Conservation (phyloP, 805 yeast species). For the Nakazawaea populi region DNA sequence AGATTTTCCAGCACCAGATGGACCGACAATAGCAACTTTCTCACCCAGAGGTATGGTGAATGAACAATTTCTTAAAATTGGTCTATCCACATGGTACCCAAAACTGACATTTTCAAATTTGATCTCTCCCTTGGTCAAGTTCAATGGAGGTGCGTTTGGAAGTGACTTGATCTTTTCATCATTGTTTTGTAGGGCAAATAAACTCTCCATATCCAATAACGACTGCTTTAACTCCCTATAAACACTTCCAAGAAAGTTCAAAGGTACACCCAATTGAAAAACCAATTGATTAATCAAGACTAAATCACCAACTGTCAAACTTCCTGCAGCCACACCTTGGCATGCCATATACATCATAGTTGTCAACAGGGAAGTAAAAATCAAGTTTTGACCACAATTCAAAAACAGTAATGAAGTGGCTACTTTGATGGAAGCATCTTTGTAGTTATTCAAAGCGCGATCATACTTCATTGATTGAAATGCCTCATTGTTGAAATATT, state of each 20-base stretch:
- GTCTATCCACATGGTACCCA: constrained; percentile 86
- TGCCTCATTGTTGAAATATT: constrained; percentile 86
- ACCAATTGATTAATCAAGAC: constrained; percentile 93
- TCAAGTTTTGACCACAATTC: constrained; percentile 74
- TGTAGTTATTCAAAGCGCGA: constrained; percentile 64
- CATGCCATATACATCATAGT: constrained; percentile 99
- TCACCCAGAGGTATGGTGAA: constrained; percentile 88
- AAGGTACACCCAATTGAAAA: constrained; percentile 91
- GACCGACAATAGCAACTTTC: constrained; percentile 93
- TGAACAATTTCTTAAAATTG: constrained; percentile 72
- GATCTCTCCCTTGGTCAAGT: constrained; percentile 62
- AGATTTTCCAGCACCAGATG: constrained; percentile 94
- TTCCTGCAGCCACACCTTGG: constrained; percentile 80
- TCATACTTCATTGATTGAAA: constrained; percentile 80
- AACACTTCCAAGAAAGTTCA: constrained; percentile 92
- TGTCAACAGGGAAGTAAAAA: constrained; percentile 84
- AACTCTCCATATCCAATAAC: constrained; percentile 89
- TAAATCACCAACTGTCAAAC: constrained; percentile 87
- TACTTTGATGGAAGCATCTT: constrained; percentile 69
- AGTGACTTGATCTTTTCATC: constrained; percentile 59
- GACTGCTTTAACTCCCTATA: constrained; percentile 93
- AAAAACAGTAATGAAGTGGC: constrained; percentile 77
- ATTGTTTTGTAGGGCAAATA: constrained; percentile 78
- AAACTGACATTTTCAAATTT: constrained; percentile 86
- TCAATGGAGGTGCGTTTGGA: constrained; percentile 57